phyloP scores from a whole-genome alignment of 345 rosid species.

The Aquilaria sinensis region DNA sequence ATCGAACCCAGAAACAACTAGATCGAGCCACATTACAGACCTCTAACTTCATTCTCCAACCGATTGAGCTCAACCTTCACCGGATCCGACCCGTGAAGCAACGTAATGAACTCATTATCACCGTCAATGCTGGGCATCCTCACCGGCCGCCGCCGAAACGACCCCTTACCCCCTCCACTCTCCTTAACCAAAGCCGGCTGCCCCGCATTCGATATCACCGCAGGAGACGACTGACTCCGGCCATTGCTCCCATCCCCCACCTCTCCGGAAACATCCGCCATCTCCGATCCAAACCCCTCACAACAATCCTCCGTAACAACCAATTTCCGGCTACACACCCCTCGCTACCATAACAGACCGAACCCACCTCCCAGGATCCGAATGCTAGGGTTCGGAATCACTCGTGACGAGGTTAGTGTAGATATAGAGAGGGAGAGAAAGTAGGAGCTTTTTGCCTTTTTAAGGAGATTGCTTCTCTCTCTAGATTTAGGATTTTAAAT shows the following conservation, averaged over 20 bases:
- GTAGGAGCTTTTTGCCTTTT: background rate
- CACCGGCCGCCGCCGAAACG: constrained; percentile 60
- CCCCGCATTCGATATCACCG: constrained; percentile 14
- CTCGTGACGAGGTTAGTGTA: background rate
- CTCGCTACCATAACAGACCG: too few relatives aligned
- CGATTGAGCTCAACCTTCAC: constrained; percentile 86
- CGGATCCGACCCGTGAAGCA: constrained; percentile 93
- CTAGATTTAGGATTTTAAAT: too few relatives aligned
- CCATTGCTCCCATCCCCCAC: constrained; percentile 16
- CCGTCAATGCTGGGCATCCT: constrained; percentile 69
- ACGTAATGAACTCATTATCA: constrained; percentile 68
- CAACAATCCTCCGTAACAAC: background rate
- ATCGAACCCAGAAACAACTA: constrained; percentile 23
- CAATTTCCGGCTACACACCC: too few relatives aligned
- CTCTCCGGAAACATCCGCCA: constrained; percentile 39
- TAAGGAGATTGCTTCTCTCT: too few relatives aligned
- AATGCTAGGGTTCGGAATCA: constrained; percentile 11
- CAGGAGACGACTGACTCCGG: constrained; percentile 22
- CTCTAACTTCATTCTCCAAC: constrained; percentile 87
- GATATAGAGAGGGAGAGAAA: background rate
- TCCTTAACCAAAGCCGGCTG: constrained; percentile 53
- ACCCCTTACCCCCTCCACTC: constrained; percentile 34
- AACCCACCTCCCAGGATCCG: constrained; percentile 2
- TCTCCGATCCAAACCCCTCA: constrained; percentile 29
- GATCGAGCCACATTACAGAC: constrained; percentile 65